Evolutionary conservation across 176 grass and related monocot genomes (phyloP), one percentile per base, ranked within the genome.

Genomic region (Lolium multiflorum): DNA sequence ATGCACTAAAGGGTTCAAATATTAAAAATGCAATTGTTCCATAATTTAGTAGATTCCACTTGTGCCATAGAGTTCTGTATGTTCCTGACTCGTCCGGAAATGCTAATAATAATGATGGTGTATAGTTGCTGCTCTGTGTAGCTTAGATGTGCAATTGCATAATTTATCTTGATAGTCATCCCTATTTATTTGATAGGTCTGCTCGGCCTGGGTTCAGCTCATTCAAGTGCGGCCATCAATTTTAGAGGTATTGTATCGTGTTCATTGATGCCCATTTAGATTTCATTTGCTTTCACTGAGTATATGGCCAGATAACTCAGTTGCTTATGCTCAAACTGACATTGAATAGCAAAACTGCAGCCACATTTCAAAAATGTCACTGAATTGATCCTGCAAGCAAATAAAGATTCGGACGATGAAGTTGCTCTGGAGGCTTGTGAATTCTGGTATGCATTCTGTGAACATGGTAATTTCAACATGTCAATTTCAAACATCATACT

Each of bases 371-470:
- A 83, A 81, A 92, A 89, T 90, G 89, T 94, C 71, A 95, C 86
- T 47, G 96, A 98, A 83, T 88, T 91, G 51, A 93, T 98, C 72
- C 89, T 98, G 76, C 89, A 92, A 92, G 96, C 93, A 56, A 98
- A 95, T 84, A 91, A 94, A 83, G 96, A 98, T 84, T 81, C 87
- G 14, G 96, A 98, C 81, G 93, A 98, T 18, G 96, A 96, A 82
- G 96, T 98, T 74, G 56, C 91, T 85, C 84, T 98, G 9, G 93
- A 98, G 90, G 93, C 96, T 73, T 98, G 96, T 91, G 96, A 98
- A 80, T 96, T 98, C 56, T 98, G 96, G 96, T 96, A 86, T 71
- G 84, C 82, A 47, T 85, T 87, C 59, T 82, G 11, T 77, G n/a
- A 84, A 51, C 16, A 46, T 56, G 25, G 16, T 74, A 47, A 70